These are phyloP conservation scores for Clitoria ternatea DNA, from an alignment of 306 rosid genomes.

Conservation along the genomic window DNA sequence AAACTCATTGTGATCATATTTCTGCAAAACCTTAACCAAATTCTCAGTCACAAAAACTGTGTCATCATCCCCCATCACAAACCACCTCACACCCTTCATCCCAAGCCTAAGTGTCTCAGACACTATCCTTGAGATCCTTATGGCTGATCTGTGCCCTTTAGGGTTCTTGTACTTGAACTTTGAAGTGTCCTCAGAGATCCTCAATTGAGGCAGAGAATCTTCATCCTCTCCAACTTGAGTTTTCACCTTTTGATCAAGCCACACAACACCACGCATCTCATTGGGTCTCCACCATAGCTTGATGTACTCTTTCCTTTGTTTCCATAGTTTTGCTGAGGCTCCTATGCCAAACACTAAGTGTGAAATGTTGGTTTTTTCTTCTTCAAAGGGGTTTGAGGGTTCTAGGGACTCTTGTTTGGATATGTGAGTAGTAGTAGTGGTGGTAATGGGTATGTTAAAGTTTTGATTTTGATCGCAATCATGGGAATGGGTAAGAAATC, in stretches of 20 bases:
- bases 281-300: slow-evolving; percentile 67
- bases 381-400: neutral
- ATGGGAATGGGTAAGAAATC: slow-evolving; percentile 25
- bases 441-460: slow-evolving; percentile 2
- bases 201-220: slow-evolving; percentile 35
- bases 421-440: neutral
- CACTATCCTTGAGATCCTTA: slow-evolving; percentile 62
- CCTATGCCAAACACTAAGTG: slow-evolving; percentile 75
- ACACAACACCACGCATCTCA: slow-evolving; percentile 58
- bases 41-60: slow-evolving; percentile 57
- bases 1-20: slow-evolving; percentile 58
- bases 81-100: slow-evolving; percentile 57
- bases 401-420: neutral
- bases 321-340: slow-evolving; percentile 69
- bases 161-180: slow-evolving; percentile 47
- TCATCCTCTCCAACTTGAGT: slow-evolving; percentile 10
- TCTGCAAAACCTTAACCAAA: slow-evolving; percentile 50
- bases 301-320: slow-evolving; percentile 58
- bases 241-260: slow-evolving; percentile 53
- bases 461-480: slow-evolving; percentile 6
- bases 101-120: slow-evolving; percentile 54
- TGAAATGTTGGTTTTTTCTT: slow-evolving; percentile 48
- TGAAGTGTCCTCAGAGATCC: slow-evolving; percentile 48
- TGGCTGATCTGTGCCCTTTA: slow-evolving; percentile 53
- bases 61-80: slow-evolving; percentile 83